phyloP scores from a whole-genome alignment of 192 early-diverging fungal genomes.

The Coemansia sp. region DNA sequence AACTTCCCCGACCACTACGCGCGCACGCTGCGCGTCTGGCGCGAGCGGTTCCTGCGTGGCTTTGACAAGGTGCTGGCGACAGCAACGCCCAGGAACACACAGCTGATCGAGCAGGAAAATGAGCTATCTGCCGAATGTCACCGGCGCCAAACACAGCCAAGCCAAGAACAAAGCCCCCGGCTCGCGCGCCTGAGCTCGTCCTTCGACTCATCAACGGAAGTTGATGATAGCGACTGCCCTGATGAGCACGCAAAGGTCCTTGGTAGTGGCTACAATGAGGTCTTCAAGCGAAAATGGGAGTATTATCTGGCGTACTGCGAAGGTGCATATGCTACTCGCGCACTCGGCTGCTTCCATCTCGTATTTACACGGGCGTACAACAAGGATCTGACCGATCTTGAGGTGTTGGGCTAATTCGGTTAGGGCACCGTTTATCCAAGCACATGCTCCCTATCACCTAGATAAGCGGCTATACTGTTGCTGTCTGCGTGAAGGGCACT shows the following conservation, averaged over 20 bases:
- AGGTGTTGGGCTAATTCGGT: neutral
- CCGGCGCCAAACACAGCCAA: no score
- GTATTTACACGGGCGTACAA: slow-evolving; percentile 40
- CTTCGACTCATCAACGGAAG: no score
- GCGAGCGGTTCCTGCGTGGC: slow-evolving; percentile 54
- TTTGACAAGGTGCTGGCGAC: slow-evolving; percentile 46
- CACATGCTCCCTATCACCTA: no score
- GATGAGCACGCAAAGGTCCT: no score
- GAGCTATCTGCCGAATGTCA: no score
- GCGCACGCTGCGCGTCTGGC: slow-evolving; percentile 63
- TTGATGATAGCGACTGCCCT: no score
- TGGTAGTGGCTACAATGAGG: slow-evolving; percentile 39
- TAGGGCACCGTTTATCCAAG: neutral
- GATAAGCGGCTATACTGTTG: neutral
- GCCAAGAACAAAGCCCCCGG: no score
- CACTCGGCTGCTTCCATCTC: slow-evolving; percentile 51
- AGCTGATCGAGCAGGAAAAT: slow-evolving; percentile 23
- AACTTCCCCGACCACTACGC: slow-evolving; percentile 68
- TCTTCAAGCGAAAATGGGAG: slow-evolving; percentile 64
- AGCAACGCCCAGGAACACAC: slow-evolving; percentile 13
- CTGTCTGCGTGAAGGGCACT: no score
- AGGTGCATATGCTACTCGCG: slow-evolving; percentile 58
- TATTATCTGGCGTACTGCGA: slow-evolving; percentile 76
- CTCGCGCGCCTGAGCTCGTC: no score
- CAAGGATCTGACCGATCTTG: neutral